Conservation (phyloP, 2,329 filamentous ascomycete species). For the Phialocephala sp. region DNA sequence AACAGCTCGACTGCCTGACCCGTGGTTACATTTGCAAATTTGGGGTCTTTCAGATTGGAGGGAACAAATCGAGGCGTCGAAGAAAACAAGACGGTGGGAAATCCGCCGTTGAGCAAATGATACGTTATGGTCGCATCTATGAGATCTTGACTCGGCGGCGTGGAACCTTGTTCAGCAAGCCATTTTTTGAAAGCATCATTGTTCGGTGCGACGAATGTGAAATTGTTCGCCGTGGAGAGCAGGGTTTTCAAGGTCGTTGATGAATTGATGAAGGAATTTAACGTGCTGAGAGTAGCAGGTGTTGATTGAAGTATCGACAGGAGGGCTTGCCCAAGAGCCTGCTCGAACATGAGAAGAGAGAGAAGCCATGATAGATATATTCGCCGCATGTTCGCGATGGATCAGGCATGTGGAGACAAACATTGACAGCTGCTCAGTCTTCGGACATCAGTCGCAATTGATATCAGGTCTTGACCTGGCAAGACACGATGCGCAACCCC, state of each 20-base stretch:
- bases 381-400: background rate
- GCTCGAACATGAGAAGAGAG: background rate
- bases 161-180: slow-evolving; percentile 14
- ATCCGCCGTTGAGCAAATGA: slow-evolving; percentile 29
- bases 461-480: background rate
- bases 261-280: slow-evolving; percentile 13
- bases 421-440: background rate
- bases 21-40: slow-evolving; percentile 29
- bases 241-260: slow-evolving; percentile 4
- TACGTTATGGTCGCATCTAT: slow-evolving; percentile 29
- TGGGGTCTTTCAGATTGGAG: slow-evolving; percentile 20
- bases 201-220: slow-evolving; percentile 21
- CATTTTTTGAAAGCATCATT: slow-evolving; percentile 22
- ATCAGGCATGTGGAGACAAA: slow-evolving; percentile 1
- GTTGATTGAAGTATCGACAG: slow-evolving; percentile 10
- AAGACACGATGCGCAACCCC: background rate
- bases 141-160: slow-evolving; percentile 3
- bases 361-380: background rate
- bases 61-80: slow-evolving; percentile 26
- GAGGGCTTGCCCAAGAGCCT: background rate
- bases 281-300: slow-evolving; percentile 1
- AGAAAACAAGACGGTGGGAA: slow-evolving; percentile 21
- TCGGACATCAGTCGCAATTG: background rate
- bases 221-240: slow-evolving; percentile 11
- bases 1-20: slow-evolving; percentile 31